These are phyloP conservation scores for Pyronema omphalodes DNA, from an alignment of 495 filamentous ascomycete genomes.

Conservation along the genomic window DNA sequence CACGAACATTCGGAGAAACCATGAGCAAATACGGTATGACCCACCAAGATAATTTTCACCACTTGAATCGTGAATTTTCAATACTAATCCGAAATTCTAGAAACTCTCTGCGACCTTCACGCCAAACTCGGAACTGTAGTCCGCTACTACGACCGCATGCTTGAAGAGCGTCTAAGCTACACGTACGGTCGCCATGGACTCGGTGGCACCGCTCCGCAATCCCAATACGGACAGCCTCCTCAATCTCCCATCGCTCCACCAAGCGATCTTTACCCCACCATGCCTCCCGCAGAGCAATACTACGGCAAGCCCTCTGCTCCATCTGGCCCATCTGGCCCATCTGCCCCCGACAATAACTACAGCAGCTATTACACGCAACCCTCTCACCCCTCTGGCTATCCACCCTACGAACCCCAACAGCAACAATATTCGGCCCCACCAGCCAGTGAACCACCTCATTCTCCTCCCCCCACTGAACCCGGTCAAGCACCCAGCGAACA, in stretches of 20 bases:
- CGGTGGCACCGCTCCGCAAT: slow-evolving; percentile 26
- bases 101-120: slow-evolving; percentile 84
- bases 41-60: neutral
- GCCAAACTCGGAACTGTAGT: slow-evolving; percentile 91
- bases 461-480: slow-evolving; percentile 13
- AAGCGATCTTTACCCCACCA: slow-evolving; percentile 11
- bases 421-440: slow-evolving; percentile 13
- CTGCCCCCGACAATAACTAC: slow-evolving; percentile 19
- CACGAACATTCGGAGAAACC: slow-evolving; percentile 90
- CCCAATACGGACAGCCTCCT: slow-evolving; percentile 8
- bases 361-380: slow-evolving; percentile 22
- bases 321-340: neutral
- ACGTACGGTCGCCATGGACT: slow-evolving; percentile 71
- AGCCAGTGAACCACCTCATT: slow-evolving; percentile 17
- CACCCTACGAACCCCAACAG: slow-evolving; percentile 23
- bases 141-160: slow-evolving; percentile 95
- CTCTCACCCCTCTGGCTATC: slow-evolving; percentile 5
- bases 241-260: neutral
- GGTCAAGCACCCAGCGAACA: slow-evolving; percentile 26
- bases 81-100: slow-evolving; percentile 27
- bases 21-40: slow-evolving; percentile 95
- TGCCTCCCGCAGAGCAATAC: slow-evolving; percentile 15
- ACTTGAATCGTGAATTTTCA: neutral
- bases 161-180: slow-evolving; percentile 83
- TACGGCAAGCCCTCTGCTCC: slow-evolving; percentile 9